Evolutionary conservation across 768 basidiomycete genomes (phyloP), one percentile per base, ranked within the genome.

Genomic region (Leucocoprinus leucothites): DNA sequence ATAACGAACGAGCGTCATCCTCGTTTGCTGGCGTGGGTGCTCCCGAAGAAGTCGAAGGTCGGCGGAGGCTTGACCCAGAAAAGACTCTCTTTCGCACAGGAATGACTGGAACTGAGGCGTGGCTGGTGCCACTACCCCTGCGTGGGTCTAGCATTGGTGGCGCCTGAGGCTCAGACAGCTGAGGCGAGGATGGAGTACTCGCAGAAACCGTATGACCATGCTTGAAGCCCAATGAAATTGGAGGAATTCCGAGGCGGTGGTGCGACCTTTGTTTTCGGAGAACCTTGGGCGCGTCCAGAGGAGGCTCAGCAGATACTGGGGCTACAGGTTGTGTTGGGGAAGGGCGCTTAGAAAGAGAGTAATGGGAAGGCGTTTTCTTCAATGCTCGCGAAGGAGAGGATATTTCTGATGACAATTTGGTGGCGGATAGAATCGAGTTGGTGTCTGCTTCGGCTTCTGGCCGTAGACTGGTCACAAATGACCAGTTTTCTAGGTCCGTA

Each of bases 201-300:
- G 50, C 24, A 18, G 54, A 44, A 21, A 66, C 61, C 36, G 71
- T 66, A 43, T 65, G 68, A 14, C 67, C 63, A 35, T 71, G 68
- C 28, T 73, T 71, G 26, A 69, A 60, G 38, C 74, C 68, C 19
- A 72, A 58, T 16, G 79, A 79, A 9, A 84, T 65, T 25, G 82
- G 71, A 16, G 82, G 80, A n/a, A 83, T 65, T 35, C 82, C 78
- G 13, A 81, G 66, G 42, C 78, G 81, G 41, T 80, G 71, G 61
- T 81, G 78, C n/a, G 82, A 84, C 35, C 80, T 80, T 64, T 84
- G 84, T 65, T 85, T 84, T 57, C 71, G 75, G 14, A 69, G 69
- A 14, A 48, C 67, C 64, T 73, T 77, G 19, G 71, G 69, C 18
- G 60, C 48, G 16, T 51, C 56, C 21, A 35, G 13, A n/a, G 62